phyloP scores from a whole-genome alignment of 441 rosid genomes.

The Pelargonium myrrhifolium region DNA sequence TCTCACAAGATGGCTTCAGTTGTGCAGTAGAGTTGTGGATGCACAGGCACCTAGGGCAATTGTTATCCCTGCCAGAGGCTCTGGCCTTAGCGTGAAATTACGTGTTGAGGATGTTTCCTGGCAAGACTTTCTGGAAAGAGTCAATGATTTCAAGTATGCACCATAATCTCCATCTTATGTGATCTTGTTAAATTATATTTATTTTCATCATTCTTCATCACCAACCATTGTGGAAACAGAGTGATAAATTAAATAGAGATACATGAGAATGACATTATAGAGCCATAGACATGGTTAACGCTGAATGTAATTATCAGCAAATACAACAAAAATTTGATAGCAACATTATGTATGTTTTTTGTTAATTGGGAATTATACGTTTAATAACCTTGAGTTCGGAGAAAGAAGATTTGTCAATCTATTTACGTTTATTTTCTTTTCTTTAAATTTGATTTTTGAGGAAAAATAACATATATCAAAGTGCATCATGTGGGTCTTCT shows the following conservation, averaged over 20 bases:
- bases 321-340: neutral
- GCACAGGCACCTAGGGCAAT: conserved; percentile 81
- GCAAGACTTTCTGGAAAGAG: conserved; percentile 59
- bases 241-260: neutral
- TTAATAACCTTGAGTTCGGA: neutral
- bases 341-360: neutral
- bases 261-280: too few relatives aligned
- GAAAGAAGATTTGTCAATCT: neutral
- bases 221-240: neutral
- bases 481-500: too few relatives aligned
- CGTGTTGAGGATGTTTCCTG: conserved; percentile 75
- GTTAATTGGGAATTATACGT: neutral
- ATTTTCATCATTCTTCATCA: neutral
- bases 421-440: neutral
- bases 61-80: conserved; percentile 57
- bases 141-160: conserved; percentile 43
- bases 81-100: conserved; percentile 40
- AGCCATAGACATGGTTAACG: neutral
- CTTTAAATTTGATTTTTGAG: neutral
- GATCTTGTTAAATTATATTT: conserved; percentile 15
- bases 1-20: conserved; percentile 31
- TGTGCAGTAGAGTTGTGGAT: conserved; percentile 76
- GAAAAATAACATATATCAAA: neutral
- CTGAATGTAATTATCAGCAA: neutral
- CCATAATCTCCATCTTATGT: neutral